phyloP scores from a whole-genome alignment of 257 asterid genomes.

The Nyctanthes arbortristis region DNA sequence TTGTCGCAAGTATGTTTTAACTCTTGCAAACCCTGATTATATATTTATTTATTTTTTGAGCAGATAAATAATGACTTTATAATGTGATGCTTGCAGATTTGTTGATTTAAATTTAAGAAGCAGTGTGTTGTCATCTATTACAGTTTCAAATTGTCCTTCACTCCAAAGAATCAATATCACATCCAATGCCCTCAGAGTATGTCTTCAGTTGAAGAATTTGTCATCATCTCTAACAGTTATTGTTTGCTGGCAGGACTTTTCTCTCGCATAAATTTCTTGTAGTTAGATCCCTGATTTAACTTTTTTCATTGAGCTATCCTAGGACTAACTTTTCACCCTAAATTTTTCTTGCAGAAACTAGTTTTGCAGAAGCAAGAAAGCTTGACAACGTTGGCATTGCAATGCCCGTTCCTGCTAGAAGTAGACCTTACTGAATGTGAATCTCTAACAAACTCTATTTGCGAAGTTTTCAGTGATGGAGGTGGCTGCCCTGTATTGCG shows the following conservation, averaged over 20 bases:
- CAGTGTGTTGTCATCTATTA: conserved; percentile 64
- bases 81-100: conserved; percentile 54
- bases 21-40: conserved; percentile 14
- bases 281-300: neutral
- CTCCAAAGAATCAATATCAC: conserved; percentile 81
- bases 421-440: conserved; percentile 98
- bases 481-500: conserved; percentile 93
- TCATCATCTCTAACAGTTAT: neutral
- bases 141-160: conserved; percentile 89
- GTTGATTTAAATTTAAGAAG: conserved; percentile 70
- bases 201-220: conserved; percentile 18
- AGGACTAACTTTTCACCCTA: conserved; percentile 17
- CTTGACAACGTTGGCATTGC: conserved; percentile 69
- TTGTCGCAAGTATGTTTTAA: conserved; percentile 88
- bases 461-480: conserved; percentile 86
- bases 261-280: neutral
- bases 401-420: conserved; percentile 82
- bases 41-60: too few relatives aligned
- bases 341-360: conserved; percentile 67
- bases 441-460: conserved; percentile 79
- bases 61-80: conserved; percentile 18
- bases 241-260: conserved; percentile 19
- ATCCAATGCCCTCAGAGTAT: conserved; percentile 76
- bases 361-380: conserved; percentile 98
- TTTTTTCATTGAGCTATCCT: conserved; percentile 15